Conservation (phyloP, 176 grass and related monocot species). For the Elymus sibiricus region DNA sequence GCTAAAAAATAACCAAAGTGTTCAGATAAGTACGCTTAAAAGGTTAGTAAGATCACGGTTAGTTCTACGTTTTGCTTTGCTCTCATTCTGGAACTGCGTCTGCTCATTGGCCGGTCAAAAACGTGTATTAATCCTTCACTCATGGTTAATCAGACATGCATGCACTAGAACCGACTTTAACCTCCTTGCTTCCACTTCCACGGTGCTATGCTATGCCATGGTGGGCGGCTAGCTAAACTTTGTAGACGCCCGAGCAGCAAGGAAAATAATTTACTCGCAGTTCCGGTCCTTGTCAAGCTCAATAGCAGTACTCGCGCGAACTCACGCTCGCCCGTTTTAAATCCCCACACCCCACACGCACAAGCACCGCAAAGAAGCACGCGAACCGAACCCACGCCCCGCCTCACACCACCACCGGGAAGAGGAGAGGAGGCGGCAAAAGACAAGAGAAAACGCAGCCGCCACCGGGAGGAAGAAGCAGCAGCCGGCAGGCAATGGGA, state of each 20-base stretch:
- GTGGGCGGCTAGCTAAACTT: not conserved
- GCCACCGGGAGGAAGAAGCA: not conserved
- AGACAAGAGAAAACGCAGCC: too few relatives aligned
- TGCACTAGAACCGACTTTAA: not conserved
- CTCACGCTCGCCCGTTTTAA: slow-evolving; percentile 29
- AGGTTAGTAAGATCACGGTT: not conserved
- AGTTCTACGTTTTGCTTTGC: not conserved
- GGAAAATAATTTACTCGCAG: not conserved
- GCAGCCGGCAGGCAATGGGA: slow-evolving; percentile 48
- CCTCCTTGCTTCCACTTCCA: not conserved
- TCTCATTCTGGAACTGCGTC: not conserved
- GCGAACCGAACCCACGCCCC: not conserved
- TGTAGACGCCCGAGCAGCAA: too few relatives aligned
- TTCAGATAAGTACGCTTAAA: not conserved
- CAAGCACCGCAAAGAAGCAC: slow-evolving; percentile 6
- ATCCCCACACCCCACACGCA: slow-evolving; percentile 8
- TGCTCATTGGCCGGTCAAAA: not conserved
- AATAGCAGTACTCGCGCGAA: not conserved
- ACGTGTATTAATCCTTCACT: not conserved
- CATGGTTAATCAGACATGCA: not conserved
- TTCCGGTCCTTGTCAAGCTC: not conserved
- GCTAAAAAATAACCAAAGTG: not conserved
- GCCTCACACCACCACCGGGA: not conserved
- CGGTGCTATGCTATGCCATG: not conserved
- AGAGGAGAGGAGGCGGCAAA: not conserved